phyloP scores from a whole-genome alignment of 768 basidiomycete species.

The Leccinum variicolor region DNA sequence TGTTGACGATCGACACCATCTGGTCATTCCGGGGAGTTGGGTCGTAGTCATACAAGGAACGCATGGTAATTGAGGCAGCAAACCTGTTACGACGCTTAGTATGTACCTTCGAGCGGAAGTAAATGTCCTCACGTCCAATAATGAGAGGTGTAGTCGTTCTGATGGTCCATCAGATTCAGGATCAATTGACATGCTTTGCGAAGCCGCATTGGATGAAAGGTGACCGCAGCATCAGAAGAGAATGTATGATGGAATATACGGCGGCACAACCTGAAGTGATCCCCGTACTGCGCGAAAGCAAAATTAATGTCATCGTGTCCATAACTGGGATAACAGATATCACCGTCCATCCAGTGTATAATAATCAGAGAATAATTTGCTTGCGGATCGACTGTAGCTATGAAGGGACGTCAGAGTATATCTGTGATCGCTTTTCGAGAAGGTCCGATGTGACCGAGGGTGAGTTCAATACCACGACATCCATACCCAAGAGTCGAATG shows the following conservation, averaged over 20 bases:
- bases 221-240: neutral
- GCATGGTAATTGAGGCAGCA: constrained; percentile 30
- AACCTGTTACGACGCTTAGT: constrained; percentile 18
- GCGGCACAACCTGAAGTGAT: constrained; percentile 9
- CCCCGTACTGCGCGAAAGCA: constrained; percentile 10
- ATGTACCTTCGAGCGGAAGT: neutral
- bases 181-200: constrained; percentile 6
- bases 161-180: constrained; percentile 5
- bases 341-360: neutral
- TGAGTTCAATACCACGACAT: neutral
- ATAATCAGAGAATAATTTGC: neutral
- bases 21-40: constrained; percentile 10
- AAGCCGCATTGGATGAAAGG: constrained; percentile 8
- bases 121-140: constrained; percentile 7
- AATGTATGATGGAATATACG: constrained; percentile 18
- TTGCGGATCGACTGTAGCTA: constrained; percentile 17
- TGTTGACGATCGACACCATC: constrained; percentile 13
- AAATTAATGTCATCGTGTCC: constrained; percentile 13
- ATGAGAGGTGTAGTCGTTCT: constrained; percentile 3
- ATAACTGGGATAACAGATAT: constrained; percentile 5
- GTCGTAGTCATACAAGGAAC: constrained; percentile 19
- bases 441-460: constrained; percentile 34
- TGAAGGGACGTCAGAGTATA: constrained; percentile 50
- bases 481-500: neutral
- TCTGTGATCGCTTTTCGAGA: constrained; percentile 43